These are phyloP conservation scores for Aureobasidium melanogenum DNA, from an alignment of 2,329 filamentous ascomycete genomes.

Conservation along the genomic window DNA sequence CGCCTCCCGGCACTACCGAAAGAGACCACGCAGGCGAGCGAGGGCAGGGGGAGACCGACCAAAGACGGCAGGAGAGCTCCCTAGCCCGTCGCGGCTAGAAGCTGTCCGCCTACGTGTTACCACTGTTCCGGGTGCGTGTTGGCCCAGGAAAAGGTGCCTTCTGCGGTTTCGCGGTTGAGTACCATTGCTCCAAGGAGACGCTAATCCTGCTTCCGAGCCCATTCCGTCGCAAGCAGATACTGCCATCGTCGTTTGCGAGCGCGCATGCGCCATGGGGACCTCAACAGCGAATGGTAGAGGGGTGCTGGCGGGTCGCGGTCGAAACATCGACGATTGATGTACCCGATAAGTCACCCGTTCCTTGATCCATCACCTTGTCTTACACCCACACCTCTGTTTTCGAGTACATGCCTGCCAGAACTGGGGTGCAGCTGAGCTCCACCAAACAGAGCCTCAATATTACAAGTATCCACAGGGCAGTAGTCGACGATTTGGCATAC, in stretches of 20 bases:
- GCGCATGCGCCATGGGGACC: not conserved
- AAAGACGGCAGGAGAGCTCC: not conserved
- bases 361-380: conserved; percentile 4
- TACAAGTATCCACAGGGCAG: not conserved
- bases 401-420: not conserved
- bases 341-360: conserved; percentile 2
- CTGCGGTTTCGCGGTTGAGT: conserved; percentile 5
- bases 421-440: conserved; percentile 5
- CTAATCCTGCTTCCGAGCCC: conserved; percentile 1
- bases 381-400: not conserved
- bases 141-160: not conserved
- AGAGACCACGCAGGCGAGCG: not conserved
- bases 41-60: not conserved
- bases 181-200: not conserved
- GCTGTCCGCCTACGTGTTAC: not conserved
- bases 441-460: not conserved
- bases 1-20: conserved; percentile 2
- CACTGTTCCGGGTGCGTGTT: not conserved
- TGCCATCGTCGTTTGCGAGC: not conserved
- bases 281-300: not conserved
- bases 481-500: not conserved
- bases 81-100: conserved; percentile 7
- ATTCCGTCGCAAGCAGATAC: not conserved
- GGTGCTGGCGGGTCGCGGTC: not conserved
- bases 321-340: conserved; percentile 1